Percentiles rank a stretch among this genome's conserved stretches.
Evolutionary conservation across 2,329 filamentous ascomycete genomes (phyloP).

Genomic region (Exophiala sideris): DNA sequence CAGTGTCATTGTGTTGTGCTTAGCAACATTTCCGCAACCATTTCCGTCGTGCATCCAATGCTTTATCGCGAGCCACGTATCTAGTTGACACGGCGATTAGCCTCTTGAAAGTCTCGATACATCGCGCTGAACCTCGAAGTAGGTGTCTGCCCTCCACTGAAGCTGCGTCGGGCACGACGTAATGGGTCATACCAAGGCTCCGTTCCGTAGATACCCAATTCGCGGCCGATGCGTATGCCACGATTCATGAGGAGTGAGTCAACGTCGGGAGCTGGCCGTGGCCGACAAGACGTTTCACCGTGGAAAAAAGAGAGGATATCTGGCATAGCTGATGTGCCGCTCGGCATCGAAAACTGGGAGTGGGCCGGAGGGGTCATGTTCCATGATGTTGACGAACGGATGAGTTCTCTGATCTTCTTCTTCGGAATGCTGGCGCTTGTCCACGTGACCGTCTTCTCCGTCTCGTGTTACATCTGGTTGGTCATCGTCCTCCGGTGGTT

Average conservation of each 20-base stretch:
- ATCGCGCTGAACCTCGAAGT: too few relatives aligned
- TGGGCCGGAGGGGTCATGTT: too few relatives aligned
- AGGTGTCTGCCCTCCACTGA: too few relatives aligned
- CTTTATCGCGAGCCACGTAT: too few relatives aligned
- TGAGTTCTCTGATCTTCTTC: background rate
- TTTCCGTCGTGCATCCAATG: too few relatives aligned
- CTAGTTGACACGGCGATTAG: too few relatives aligned
- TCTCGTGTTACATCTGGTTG: constrained; percentile 12
- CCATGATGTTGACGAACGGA: too few relatives aligned
- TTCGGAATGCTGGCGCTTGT: constrained; percentile 11
- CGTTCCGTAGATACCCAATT: background rate
- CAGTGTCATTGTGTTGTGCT: too few relatives aligned
- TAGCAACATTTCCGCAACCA: too few relatives aligned
- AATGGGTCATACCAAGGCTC: background rate
- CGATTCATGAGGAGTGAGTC: background rate
- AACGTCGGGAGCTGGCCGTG: background rate
- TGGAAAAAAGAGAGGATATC: background rate
- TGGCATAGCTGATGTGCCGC: background rate
- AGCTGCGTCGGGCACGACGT: too few relatives aligned
- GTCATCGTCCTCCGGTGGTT: constrained; percentile 15
- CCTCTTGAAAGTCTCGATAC: too few relatives aligned
- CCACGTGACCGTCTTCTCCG: constrained; percentile 19
- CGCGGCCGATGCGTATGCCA: background rate
- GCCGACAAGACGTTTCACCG: background rate
- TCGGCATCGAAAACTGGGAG: background rate